phyloP scores from a whole-genome alignment of 306 rosid genomes.

The Dryas octopetala region DNA sequence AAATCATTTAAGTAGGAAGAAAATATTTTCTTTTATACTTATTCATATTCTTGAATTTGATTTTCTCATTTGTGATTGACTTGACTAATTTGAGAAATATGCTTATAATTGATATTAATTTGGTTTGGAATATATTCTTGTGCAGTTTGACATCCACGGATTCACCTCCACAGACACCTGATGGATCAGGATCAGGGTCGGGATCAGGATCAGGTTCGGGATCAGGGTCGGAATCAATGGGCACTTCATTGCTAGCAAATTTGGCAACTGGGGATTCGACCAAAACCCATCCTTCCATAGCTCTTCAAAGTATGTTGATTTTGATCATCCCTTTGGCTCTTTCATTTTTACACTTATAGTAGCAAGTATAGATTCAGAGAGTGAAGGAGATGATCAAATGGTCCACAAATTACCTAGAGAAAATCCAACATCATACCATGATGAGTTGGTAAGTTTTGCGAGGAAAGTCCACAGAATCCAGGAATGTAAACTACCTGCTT shows the following conservation, averaged over 20 bases:
- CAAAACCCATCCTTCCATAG: neutral
- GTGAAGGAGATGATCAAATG: neutral
- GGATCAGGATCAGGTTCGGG: conserved; percentile 27
- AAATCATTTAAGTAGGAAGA: too few relatives aligned
- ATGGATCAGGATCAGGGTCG: conserved; percentile 11
- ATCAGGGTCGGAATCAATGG: conserved; percentile 36
- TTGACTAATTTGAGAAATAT: neutral
- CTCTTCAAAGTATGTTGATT: conserved; percentile 26
- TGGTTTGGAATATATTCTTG: neutral
- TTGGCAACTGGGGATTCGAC: conserved; percentile 59
- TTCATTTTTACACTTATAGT: conserved; percentile 27
- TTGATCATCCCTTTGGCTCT: conserved; percentile 34
- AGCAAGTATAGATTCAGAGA: neutral
- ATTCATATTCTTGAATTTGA: too few relatives aligned
- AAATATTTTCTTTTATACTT: too few relatives aligned
- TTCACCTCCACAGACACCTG: conserved; percentile 21
- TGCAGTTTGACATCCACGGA: conserved; percentile 53
- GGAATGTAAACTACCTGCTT: conserved; percentile 31
- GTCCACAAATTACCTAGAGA: neutral
- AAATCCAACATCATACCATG: neutral
- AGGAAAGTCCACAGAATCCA: conserved; percentile 18
- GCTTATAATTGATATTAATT: neutral
- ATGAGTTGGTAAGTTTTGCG: too few relatives aligned
- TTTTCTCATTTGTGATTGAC: too few relatives aligned
- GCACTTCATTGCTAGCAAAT: conserved; percentile 59